Evolutionary conservation across 345 rosid genomes (phyloP).

Genomic region (Sapria himalayana): DNA sequence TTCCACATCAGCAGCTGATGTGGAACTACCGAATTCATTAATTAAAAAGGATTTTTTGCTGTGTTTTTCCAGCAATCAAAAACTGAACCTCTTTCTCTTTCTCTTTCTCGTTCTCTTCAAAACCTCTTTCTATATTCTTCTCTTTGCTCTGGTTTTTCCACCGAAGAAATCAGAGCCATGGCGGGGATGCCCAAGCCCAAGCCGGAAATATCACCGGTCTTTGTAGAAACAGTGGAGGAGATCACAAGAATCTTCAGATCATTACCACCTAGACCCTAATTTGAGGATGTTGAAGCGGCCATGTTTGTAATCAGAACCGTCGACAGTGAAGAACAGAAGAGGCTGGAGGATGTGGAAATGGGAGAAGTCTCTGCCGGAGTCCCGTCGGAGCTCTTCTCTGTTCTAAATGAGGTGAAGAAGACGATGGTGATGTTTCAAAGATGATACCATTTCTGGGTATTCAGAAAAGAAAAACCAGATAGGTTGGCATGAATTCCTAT

Average conservation of each 20-base stretch:
- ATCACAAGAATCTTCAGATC: slow-evolving; percentile 32
- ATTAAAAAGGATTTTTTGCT: too few species aligned
- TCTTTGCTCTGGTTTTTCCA: too few species aligned
- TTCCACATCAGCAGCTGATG: too few species aligned
- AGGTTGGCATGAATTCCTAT: too few species aligned
- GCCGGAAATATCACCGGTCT: slow-evolving; percentile 18
- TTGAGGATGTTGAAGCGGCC: slow-evolving; percentile 48
- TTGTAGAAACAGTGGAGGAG: slow-evolving; percentile 23
- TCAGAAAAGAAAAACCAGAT: too few species aligned
- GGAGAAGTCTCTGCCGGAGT: slow-evolving; percentile 17
- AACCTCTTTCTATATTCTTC: too few species aligned
- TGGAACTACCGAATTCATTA: too few species aligned
- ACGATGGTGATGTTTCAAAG: slow-evolving; percentile 22
- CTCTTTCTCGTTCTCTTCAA: too few species aligned
- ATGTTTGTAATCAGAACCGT: slow-evolving; percentile 21
- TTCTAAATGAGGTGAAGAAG: slow-evolving; percentile 23
- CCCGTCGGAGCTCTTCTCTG: slow-evolving; percentile 24
- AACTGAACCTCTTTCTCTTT: too few species aligned
- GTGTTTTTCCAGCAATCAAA: too few species aligned
- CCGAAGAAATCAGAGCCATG: too few species aligned
- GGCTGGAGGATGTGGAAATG: slow-evolving; percentile 27
- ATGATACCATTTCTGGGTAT: too few species aligned
- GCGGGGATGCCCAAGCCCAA: slow-evolving; percentile 20
- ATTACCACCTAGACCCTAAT: slow-evolving; percentile 35
- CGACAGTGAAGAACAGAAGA: slow-evolving; percentile 19